A percentile compares a stretch with the other conserved stretches of the same genome.
phyloP scores from a whole-genome alignment of 306 rosid species.

The Rosa multiflora region DNA sequence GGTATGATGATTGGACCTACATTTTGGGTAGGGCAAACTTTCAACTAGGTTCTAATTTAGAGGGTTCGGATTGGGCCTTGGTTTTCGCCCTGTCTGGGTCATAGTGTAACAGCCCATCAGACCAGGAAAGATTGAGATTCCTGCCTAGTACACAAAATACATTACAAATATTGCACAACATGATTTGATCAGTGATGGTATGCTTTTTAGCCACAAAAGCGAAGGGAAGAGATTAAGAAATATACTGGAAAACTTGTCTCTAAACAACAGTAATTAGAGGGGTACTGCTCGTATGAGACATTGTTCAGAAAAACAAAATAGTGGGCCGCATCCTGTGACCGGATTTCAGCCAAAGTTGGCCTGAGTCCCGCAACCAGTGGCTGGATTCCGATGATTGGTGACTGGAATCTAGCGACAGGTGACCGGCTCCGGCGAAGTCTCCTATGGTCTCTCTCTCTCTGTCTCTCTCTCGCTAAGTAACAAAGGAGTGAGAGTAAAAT shows the following conservation, averaged over 20 bases:
- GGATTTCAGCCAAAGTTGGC: too few relatives aligned
- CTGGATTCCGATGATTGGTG: too few relatives aligned
- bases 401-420: too few relatives aligned
- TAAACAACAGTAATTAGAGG: not conserved
- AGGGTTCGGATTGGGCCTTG: not conserved
- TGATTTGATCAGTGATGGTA: not conserved
- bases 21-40: not conserved
- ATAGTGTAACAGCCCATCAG: not conserved
- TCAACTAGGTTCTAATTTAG: not conserved
- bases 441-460: too few relatives aligned
- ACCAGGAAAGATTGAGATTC: not conserved
- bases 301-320: not conserved
- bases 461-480: too few relatives aligned
- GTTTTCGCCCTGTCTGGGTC: not conserved
- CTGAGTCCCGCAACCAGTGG: too few relatives aligned
- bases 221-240: not conserved
- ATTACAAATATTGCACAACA: not conserved
- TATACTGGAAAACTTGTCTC: not conserved
- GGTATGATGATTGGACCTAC: not conserved
- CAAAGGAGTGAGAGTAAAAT: too few relatives aligned
- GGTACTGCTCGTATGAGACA: not conserved
- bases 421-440: too few relatives aligned
- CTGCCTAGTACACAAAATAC: not conserved
- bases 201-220: not conserved
- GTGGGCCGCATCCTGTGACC: too few relatives aligned